Evolutionary conservation across 176 grass and related monocot genomes (phyloP), one percentile per base, ranked within the genome.

Genomic region (Aegilops bicornis): DNA sequence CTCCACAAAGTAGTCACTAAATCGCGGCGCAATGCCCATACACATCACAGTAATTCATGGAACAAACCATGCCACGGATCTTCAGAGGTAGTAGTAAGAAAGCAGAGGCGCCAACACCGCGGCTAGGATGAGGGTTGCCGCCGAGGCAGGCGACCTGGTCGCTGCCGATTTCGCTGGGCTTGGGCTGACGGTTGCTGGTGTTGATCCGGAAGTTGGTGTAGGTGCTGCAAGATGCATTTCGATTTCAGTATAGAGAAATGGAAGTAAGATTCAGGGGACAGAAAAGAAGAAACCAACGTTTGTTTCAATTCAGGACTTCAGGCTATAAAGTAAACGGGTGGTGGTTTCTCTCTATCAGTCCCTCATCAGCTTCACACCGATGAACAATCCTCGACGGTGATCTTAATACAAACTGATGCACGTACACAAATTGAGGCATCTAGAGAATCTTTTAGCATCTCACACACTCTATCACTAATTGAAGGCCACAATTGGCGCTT

Each of bases 11-110:
- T 39, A 81, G 9, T 88, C 29, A 56, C 82, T 91, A 66, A 84
- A 81, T 80, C 50, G 76, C 13, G 61, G 5, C n/a, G 17, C 69
- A 68, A 67, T 16, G 68, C 7, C 25, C 76, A 84, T 61, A 79
- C 47, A 91, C n/a, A 75, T 37, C 67, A 81, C 7, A 37, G 7
- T 50, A 81, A 32, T 20, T 10, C 64, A 66, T 15, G 23, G 67
- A 85, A 31, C 31, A 69, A 76, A 76, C 6, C 11, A 65, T 7
- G 58, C 2, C 2, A 1, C 3, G 48, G 32, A 25, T 84, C 7
- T 76, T 88, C 71, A 91, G 77, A 88, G 69, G 40, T n/a, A 81
- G 42, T 64, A 72, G 82, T 77, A 71, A 13, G 82, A 81, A 12
- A 91, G 85, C n/a, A 91, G 77, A 33, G 70, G 23, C 5, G 70